Evolutionary conservation across 495 filamentous ascomycete species (phyloP).

Genomic region (Pyrenula aspistea): DNA sequence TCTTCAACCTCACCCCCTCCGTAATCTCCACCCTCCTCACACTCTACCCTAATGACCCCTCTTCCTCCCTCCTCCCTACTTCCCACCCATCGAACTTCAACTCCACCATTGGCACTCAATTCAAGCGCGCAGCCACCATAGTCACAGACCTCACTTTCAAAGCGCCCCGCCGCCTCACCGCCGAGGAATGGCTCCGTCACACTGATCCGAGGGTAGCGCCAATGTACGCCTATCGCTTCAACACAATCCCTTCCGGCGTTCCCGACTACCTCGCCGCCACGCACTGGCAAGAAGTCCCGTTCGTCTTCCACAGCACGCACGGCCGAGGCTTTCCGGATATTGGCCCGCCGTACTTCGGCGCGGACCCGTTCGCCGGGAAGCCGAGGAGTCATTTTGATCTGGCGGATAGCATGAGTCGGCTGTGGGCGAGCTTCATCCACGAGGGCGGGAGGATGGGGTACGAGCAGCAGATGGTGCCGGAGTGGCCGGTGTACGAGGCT

Average conservation of each 20-base stretch:
- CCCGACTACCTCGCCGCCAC: slow-evolving; percentile 17
- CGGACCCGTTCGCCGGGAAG: slow-evolving; percentile 23
- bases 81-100: slow-evolving; percentile 11
- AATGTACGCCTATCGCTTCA: slow-evolving; percentile 35
- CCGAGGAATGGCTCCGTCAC: slow-evolving; percentile 20
- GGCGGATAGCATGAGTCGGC: slow-evolving; percentile 25
- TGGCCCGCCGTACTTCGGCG: no score
- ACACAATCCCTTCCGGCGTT: slow-evolving; percentile 19
- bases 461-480: background rate
- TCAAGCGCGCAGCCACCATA: slow-evolving; percentile 12
- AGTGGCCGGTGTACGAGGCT: background rate
- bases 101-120: slow-evolving; percentile 14
- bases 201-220: slow-evolving; percentile 21
- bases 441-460: slow-evolving; percentile 3
- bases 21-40: background rate
- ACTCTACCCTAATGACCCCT: slow-evolving; percentile 21
- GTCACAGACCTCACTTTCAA: slow-evolving; percentile 17
- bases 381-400: slow-evolving; percentile 15
- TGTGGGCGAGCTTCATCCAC: slow-evolving; percentile 32
- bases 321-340: slow-evolving; percentile 22
- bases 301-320: slow-evolving; percentile 30
- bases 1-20: background rate
- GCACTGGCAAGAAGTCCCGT: slow-evolving; percentile 38
- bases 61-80: slow-evolving; percentile 21
- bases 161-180: slow-evolving; percentile 12